A percentile compares a stretch with the other conserved stretches of the same genome.
Conservation (phyloP, 805 yeast species). For the Candida namnaoensis region DNA sequence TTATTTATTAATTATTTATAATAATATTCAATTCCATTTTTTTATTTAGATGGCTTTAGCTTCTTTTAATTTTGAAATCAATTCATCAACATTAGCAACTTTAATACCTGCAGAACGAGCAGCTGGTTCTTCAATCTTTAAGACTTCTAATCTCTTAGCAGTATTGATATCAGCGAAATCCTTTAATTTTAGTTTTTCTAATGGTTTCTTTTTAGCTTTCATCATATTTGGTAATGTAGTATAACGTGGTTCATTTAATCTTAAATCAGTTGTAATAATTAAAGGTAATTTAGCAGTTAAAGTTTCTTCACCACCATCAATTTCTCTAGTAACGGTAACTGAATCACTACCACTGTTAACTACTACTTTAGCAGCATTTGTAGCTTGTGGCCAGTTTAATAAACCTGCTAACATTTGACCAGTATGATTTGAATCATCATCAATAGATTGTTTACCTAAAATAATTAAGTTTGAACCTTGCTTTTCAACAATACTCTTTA, state of each 20-base stretch:
- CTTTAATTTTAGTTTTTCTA: slow-evolving; percentile 53
- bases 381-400: slow-evolving; percentile 94
- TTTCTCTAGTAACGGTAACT: slow-evolving; percentile 77
- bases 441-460: slow-evolving; percentile 95
- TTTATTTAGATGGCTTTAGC: slow-evolving; percentile 51
- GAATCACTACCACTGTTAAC: slow-evolving; percentile 39
- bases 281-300: slow-evolving; percentile 72
- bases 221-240: slow-evolving; percentile 94
- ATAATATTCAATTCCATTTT: too few species aligned
- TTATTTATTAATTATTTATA: too few species aligned
- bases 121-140: slow-evolving; percentile 81
- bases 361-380: slow-evolving; percentile 83
- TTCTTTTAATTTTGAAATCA: slow-evolving; percentile 70
- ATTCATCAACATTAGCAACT: slow-evolving; percentile 76
- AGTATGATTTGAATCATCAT: slow-evolving; percentile 89
- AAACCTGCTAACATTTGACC: slow-evolving; percentile 96
- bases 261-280: slow-evolving; percentile 85
- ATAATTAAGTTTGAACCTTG: slow-evolving; percentile 72
- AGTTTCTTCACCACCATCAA: slow-evolving; percentile 91
- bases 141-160: slow-evolving; percentile 52
- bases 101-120: slow-evolving; percentile 73
- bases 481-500: slow-evolving; percentile 62
- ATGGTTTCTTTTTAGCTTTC: slow-evolving; percentile 97
- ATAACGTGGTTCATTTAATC: slow-evolving; percentile 91
- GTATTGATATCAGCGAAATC: slow-evolving; percentile 61